A percentile compares a stretch with the other conserved stretches of the same genome.
Conservation (phyloP, 2,329 filamentous ascomycete species). For the Fusarium humuli region DNA sequence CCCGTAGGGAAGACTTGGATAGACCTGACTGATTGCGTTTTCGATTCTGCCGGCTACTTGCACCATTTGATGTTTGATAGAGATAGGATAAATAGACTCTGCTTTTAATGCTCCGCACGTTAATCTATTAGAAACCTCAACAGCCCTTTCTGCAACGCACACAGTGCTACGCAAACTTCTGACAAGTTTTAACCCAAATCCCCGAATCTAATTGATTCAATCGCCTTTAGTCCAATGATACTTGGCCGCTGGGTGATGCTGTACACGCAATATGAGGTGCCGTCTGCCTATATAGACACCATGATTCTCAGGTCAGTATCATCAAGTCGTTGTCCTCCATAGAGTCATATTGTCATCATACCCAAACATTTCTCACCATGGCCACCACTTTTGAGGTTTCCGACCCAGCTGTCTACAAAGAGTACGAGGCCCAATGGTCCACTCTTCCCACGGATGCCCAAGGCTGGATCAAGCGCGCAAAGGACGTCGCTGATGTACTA, state of each 20-base stretch:
- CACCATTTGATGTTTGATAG: background rate
- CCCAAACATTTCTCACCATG: background rate
- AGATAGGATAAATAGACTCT: background rate
- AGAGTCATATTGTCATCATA: background rate
- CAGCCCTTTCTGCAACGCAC: no score
- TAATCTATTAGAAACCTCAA: background rate
- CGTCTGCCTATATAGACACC: background rate
- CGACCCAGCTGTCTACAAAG: background rate
- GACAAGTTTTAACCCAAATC: background rate
- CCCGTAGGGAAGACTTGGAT: background rate
- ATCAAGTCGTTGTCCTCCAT: background rate
- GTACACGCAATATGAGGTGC: background rate
- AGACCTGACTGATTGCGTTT: background rate
- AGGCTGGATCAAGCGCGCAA: slow-evolving; percentile 53
- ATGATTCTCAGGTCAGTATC: background rate
- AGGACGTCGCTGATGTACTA: slow-evolving; percentile 1
- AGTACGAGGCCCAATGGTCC: background rate
- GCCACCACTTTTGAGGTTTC: background rate
- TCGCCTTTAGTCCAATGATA: background rate
- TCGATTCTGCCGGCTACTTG: background rate
- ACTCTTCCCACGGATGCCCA: background rate
- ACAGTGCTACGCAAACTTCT: no score
- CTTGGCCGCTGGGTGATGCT: background rate
- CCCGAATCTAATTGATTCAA: background rate
- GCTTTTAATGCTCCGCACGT: background rate